Percentiles rank a stretch among this genome's conserved stretches.
Conservation (phyloP, 2,329 filamentous ascomycete genomes). For the Leptographium lundbergii region DNA sequence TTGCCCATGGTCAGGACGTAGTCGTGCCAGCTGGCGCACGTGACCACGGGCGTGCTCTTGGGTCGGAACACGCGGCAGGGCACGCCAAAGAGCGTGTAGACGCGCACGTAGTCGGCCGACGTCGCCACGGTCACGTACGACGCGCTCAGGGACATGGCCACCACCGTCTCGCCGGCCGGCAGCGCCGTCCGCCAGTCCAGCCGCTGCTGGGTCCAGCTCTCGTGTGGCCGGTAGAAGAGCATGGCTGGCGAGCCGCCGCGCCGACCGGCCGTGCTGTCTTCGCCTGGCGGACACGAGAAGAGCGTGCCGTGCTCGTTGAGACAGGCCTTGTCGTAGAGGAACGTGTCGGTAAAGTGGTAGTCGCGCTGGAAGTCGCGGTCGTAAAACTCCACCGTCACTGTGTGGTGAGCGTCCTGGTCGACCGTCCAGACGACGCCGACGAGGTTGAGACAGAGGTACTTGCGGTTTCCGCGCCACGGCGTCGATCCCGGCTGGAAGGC, state of each 20-base stretch:
- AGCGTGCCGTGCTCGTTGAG: slow-evolving; percentile 73
- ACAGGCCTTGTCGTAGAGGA: slow-evolving; percentile 91
- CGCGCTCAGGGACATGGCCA: slow-evolving; percentile 80
- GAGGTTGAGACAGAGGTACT: slow-evolving; percentile 86
- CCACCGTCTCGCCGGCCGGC: slow-evolving; percentile 76
- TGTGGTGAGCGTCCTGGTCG: slow-evolving; percentile 85
- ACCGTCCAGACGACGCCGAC: slow-evolving; percentile 96
- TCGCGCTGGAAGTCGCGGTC: slow-evolving; percentile 85
- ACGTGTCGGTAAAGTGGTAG: slow-evolving; percentile 96
- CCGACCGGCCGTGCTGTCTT: background rate
- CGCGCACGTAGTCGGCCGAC: slow-evolving; percentile 72
- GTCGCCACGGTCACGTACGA: slow-evolving; percentile 87
- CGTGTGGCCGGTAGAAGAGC: slow-evolving; percentile 93
- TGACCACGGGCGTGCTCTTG: slow-evolving; percentile 81
- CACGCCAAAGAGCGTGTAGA: slow-evolving; percentile 87
- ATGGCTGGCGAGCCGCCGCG: slow-evolving; percentile 45
- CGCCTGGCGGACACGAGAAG: slow-evolving; percentile 64
- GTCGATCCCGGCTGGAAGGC: slow-evolving; percentile 91
- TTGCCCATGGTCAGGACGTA: slow-evolving; percentile 96
- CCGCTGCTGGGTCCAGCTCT: slow-evolving; percentile 84
- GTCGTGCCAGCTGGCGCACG: slow-evolving; percentile 87
- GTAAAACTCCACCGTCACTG: slow-evolving; percentile 94
- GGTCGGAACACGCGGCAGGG: slow-evolving; percentile 82
- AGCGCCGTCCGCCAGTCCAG: slow-evolving; percentile 82
- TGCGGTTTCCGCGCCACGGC: slow-evolving; percentile 86